Percentiles rank a stretch among this genome's conserved stretches.
These are phyloP conservation scores for Erigeron philadelphicus DNA, from an alignment of 140 eudicot genomes.

Conservation along the genomic window DNA sequence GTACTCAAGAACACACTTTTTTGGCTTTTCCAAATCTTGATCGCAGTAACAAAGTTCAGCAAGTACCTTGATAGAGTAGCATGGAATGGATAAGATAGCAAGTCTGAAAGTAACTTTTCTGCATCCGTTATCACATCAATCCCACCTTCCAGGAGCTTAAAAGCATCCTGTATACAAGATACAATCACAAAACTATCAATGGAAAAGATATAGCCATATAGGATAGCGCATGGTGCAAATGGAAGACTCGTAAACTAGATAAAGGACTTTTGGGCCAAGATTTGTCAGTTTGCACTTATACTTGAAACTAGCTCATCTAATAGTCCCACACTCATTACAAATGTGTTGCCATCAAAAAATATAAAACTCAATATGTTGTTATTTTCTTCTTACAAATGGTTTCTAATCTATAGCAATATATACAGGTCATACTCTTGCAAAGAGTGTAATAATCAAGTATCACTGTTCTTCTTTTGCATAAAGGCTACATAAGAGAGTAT, in stretches of 20 bases:
- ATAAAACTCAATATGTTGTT: too few species aligned
- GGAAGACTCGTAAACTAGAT: not conserved
- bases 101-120: constrained; percentile 48
- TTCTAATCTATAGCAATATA: too few species aligned
- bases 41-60: not conserved
- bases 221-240: not conserved
- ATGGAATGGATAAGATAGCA: constrained; percentile 70
- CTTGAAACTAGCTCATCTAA: not conserved
- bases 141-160: constrained; percentile 68
- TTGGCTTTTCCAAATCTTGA: not conserved
- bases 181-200: constrained; percentile 10
- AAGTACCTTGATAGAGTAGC: constrained; percentile 69
- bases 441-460: too few species aligned
- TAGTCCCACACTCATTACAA: too few species aligned
- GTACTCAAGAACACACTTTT: not conserved
- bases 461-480: too few species aligned
- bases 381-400: too few species aligned
- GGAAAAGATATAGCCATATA: too few species aligned
- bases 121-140: constrained; percentile 75
- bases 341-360: too few species aligned
- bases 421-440: too few species aligned
- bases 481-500: too few species aligned
- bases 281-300: not conserved
- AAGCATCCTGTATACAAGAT: constrained; percentile 57
- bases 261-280: too few species aligned